Evolutionary conservation across 192 early-diverging fungal genomes (phyloP).

Genomic region (Rhizophagus prolifer): DNA sequence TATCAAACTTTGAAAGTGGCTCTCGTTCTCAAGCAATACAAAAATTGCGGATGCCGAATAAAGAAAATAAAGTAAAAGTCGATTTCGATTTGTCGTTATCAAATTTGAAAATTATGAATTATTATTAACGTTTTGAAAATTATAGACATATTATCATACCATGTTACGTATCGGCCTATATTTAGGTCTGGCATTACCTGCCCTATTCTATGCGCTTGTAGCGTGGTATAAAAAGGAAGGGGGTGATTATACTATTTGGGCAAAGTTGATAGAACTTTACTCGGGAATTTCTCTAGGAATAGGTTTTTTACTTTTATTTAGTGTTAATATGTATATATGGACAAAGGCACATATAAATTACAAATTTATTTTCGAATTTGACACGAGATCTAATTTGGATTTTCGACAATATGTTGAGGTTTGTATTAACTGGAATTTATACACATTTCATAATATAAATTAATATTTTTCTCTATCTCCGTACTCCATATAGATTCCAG

Average conservation of each 20-base stretch:
- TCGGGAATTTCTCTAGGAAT: conserved; percentile 61
- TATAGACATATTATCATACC: conserved; percentile 22
- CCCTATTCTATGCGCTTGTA: conserved; percentile 49
- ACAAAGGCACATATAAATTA: conserved; percentile 69
- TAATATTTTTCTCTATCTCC: not conserved
- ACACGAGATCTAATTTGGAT: conserved; percentile 67
- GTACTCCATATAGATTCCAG: not conserved
- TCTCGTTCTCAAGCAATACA: conserved; percentile 62
- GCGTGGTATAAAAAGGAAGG: too few species aligned
- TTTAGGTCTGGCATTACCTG: conserved; percentile 55
- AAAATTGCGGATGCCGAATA: conserved; percentile 58
- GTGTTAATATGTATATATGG: conserved; percentile 67
- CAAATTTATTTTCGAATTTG: conserved; percentile 78
- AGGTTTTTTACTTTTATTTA: conserved; percentile 60
- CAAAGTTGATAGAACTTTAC: conserved; percentile 47
- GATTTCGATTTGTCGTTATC: not conserved
- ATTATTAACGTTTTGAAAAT: not conserved
- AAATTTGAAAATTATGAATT: not conserved
- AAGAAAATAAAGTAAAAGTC: conserved; percentile 11
- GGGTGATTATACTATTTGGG: too few species aligned
- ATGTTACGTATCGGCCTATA: conserved; percentile 57
- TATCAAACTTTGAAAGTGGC: conserved; percentile 62
- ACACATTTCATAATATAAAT: not conserved
- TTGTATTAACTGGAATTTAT: not conserved
- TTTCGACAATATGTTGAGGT: conserved; percentile 72